Conservation (phyloP, 1,284 basidiomycete species). For the Leccinum subrobustum region DNA sequence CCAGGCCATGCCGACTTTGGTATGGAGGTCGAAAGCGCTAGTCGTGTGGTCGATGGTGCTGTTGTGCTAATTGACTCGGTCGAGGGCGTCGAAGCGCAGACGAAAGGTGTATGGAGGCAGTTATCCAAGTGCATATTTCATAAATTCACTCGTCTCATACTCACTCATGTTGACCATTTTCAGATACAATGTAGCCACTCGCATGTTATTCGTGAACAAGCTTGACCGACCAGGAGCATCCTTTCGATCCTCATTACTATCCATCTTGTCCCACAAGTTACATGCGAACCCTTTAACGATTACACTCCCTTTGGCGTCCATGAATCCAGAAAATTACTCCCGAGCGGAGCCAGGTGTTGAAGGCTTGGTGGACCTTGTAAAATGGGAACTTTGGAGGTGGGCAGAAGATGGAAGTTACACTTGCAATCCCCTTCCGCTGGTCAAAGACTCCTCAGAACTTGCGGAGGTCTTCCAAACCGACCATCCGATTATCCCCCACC, state of each 20-base stretch:
- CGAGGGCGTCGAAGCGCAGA: conserved; percentile 90
- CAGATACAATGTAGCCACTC: conserved; percentile 76
- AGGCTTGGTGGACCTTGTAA: conserved; percentile 77
- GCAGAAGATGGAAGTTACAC: conserved; percentile 44
- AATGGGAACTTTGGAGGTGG: conserved; percentile 81
- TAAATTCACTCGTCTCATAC: neutral
- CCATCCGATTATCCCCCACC: conserved; percentile 67
- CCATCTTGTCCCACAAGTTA: conserved; percentile 69
- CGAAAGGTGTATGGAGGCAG: conserved; percentile 86
- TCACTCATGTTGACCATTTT: neutral
- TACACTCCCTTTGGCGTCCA: conserved; percentile 78
- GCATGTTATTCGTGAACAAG: conserved; percentile 86
- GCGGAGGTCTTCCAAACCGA: conserved; percentile 46
- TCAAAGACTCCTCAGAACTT: conserved; percentile 41
- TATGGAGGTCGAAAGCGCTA: conserved; percentile 92
- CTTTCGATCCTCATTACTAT: conserved; percentile 65
- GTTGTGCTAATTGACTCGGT: conserved; percentile 88
- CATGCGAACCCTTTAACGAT: conserved; percentile 74
- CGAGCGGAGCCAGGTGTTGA: conserved; percentile 73
- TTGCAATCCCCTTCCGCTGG: conserved; percentile 52
- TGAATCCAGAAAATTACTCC: conserved; percentile 60
- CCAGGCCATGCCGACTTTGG: conserved; percentile 93
- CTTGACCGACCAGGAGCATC: conserved; percentile 84
- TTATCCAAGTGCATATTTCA: conserved; percentile 64
- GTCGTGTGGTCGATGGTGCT: conserved; percentile 86